Percentiles rank a stretch among this genome's conserved stretches.
phyloP scores from a whole-genome alignment of 371 early-diverging fungal species.

The Mortierella sp. region DNA sequence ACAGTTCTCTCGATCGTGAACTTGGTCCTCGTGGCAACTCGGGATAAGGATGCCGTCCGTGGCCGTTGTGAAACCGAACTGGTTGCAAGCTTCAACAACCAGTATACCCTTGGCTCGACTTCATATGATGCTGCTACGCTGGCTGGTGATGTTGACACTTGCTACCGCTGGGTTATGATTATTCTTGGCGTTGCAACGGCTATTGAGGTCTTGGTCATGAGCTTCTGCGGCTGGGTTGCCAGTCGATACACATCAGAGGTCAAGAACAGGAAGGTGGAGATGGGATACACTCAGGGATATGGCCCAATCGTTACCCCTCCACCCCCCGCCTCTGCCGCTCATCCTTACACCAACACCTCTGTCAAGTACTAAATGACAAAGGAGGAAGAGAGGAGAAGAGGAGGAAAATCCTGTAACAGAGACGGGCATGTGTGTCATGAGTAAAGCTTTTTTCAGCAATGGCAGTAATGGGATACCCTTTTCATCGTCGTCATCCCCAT shows the following conservation, averaged over 20 bases:
- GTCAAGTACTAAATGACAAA: neutral
- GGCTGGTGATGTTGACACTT: conserved; percentile 17
- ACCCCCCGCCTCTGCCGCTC: conserved; percentile 18
- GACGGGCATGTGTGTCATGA: no score
- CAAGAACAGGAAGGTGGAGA: conserved; percentile 21
- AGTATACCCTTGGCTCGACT: neutral
- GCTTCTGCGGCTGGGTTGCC: conserved; percentile 36
- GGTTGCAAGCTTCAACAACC: neutral
- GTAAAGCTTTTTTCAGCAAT: no score
- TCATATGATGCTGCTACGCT: neutral
- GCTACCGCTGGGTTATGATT: conserved; percentile 19
- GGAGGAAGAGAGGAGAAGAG: neutral
- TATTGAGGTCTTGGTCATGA: conserved; percentile 26
- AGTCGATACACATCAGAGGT: conserved; percentile 41
- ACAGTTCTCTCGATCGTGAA: conserved; percentile 15
- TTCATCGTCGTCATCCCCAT: no score
- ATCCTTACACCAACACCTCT: conserved; percentile 30
- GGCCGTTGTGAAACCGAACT: conserved; percentile 9
- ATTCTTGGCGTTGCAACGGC: conserved; percentile 8
- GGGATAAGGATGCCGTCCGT: conserved; percentile 21
- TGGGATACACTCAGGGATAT: conserved; percentile 20
- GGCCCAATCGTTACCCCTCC: conserved; percentile 4
- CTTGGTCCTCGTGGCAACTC: conserved; percentile 26
- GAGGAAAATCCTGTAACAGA: no score
- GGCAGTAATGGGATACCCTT: no score